Base-by-base conservation (phyloP, 2,329 filamentous ascomycete species). In the Monilinia fructicola region DNA sequence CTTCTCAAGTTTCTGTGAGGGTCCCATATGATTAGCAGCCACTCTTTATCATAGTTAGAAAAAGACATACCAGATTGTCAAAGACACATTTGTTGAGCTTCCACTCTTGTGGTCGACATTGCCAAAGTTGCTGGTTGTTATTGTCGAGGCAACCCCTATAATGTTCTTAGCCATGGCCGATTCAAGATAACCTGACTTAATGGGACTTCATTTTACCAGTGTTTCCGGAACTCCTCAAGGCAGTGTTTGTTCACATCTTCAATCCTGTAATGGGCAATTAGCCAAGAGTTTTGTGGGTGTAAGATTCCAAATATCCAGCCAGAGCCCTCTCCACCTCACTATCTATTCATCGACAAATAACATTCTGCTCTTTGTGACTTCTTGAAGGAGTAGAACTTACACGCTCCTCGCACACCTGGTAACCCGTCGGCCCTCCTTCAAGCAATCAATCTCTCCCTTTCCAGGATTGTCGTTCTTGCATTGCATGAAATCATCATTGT, bases 401-500 rank as follows among this genome's bases (percentile, higher is more conserved):
- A 99, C 95, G 81, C 92, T 96, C 74, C 91, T 89, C 68, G 95
- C 95, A 83, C 95, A 99, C 81, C 95, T 87, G 74, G 95, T 99
- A 69, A 99, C 95, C 80, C 95, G 91, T 79, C 95, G 87, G 67
- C 95, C 95, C 83, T 99, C 95, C 84, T 92, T 94, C 85, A 99
- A 82, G 81, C 95, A 99, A 73, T 97, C 92, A 71, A 96, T 80
- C 84, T 99, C 95, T 78, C 93, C 95, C 80, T 87, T 88, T 75
- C 95, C 95, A 70, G 91, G 90, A 75, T 92, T 89, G 81, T 97
- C 93, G 73, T 87, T 91, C 89, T 99, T 99, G 90, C 95, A 99
- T 83, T 96, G 91, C 94, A 99, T 99, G 82, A 90, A 99, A 82
- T 99, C 95, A 84, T 99, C 95, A 81, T 98, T 98, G 85, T 93